Evolutionary conservation across 2,329 filamentous ascomycete species (phyloP), one percentile per base, ranked within the genome.

Genomic region (Xylariomycetidae sp.): DNA sequence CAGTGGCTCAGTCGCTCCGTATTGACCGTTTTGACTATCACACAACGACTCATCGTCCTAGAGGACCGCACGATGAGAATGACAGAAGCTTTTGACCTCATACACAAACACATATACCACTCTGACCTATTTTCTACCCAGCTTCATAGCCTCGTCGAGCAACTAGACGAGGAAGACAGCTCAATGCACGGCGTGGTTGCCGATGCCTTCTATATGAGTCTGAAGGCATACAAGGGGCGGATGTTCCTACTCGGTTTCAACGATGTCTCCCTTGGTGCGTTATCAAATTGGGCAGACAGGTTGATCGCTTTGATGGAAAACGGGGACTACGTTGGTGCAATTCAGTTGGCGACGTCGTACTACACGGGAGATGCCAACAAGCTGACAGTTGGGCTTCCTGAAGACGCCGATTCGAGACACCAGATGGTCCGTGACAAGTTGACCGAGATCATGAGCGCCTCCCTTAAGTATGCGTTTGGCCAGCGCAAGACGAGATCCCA

Each of bases 171-270:
- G 46, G 79, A 89, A 38, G 88, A 95, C 49, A 70, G 76, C 0
- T 85, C 87, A 0, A 84, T 96, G 79, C 92, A 96, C 60, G 90
- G 90, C 2, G 89, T 96, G 7, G 86, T 96, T 29, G 90, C 90
- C 6, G 92, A 98, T 67, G 92, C 89, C 0, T 98, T 95, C 49
- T 90, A 90, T 55, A 96, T 96, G 87, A 95, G 90, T 59, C 90
- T 96, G 61, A 87, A 85, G 52, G 76, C 87, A 4, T 98, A 96
- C 63, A 98, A 96, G 59, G 89, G 92, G 5, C 77, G 90, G 19
- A 69, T 95, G 22, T 98, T 98, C 53, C 65, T 96, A 4, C 70
- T 98, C 7, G 89, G 92, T n/a, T 89, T 90, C 63, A 92, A 90
- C 52, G 90, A 96, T 53, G 68, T 95, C 25, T 86, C 87, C 0